phyloP scores from a whole-genome alignment of 2,329 filamentous ascomycete genomes.

The Phaeoacremonium minimum region DNA sequence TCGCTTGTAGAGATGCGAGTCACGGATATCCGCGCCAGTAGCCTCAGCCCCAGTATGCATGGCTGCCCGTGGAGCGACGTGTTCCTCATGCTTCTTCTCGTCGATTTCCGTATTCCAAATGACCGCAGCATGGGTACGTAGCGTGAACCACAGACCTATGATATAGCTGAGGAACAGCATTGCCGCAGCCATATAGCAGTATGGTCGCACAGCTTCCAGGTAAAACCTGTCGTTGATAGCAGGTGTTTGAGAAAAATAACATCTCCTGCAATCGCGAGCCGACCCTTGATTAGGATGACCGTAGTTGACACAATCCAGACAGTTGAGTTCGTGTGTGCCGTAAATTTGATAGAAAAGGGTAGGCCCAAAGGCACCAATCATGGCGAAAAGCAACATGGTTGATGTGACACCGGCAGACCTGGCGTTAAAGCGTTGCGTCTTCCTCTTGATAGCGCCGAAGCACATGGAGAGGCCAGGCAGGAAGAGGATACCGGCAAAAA shows the following conservation, averaged over 20 bases:
- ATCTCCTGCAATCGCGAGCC: constrained; percentile 79
- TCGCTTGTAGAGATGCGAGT: constrained; percentile 86
- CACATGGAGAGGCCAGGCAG: constrained; percentile 96
- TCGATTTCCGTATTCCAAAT: constrained; percentile 90
- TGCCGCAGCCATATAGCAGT: constrained; percentile 82
- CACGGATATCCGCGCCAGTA: constrained; percentile 67
- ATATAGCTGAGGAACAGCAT: constrained; percentile 89
- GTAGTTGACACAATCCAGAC: constrained; percentile 58
- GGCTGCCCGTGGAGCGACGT: constrained; percentile 13
- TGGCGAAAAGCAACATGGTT: constrained; percentile 94
- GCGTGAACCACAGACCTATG: constrained; percentile 91
- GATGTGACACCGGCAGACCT: constrained; percentile 94
- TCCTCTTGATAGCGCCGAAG: constrained; percentile 94
- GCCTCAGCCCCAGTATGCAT: constrained; percentile 34
- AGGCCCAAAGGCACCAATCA: constrained; percentile 91
- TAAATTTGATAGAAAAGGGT: constrained; percentile 99
- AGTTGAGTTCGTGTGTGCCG: constrained; percentile 93
- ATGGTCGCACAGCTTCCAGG: constrained; percentile 83
- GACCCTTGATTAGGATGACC: constrained; percentile 29
- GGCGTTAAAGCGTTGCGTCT: constrained; percentile 97
- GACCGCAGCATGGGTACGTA: constrained; percentile 90
- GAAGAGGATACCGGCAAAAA: constrained; percentile 94
- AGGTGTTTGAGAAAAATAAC: constrained; percentile 87
- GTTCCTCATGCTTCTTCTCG: constrained; percentile 66
- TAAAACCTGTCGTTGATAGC: constrained; percentile 86